Conservation (phyloP, 441 rosid species). For the Pelargonium fulgidum region DNA sequence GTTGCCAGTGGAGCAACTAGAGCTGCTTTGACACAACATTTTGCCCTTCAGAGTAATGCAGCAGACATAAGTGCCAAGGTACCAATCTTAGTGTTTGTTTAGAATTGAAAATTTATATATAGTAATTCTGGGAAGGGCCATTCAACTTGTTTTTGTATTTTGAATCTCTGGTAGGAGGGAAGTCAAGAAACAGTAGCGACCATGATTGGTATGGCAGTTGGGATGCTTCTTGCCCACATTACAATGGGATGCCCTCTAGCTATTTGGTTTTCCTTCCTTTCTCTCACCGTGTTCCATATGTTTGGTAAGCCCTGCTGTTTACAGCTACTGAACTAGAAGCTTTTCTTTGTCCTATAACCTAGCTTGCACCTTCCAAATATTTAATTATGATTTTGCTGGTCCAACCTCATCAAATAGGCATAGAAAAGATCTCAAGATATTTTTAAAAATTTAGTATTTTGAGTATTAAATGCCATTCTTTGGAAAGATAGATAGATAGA, state of each 20-base stretch:
- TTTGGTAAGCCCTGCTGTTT: constrained; percentile 57
- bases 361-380: constrained; percentile 1
- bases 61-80: constrained; percentile 97
- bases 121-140: neutral
- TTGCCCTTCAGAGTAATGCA: constrained; percentile 90
- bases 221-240: constrained; percentile 77
- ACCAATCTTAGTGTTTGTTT: constrained; percentile 18
- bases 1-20: constrained; percentile 99
- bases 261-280: constrained; percentile 77
- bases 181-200: constrained; percentile 95
- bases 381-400: too few species aligned
- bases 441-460: too few species aligned
- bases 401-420: too few species aligned
- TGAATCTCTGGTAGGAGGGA: constrained; percentile 54
- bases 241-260: constrained; percentile 64
- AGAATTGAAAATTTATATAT: constrained; percentile 12
- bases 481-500: too few species aligned
- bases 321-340: neutral
- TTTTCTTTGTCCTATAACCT: neutral
- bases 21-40: constrained; percentile 96
- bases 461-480: too few species aligned
- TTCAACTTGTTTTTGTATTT: neutral
- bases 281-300: constrained; percentile 80
- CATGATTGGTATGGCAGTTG: constrained; percentile 88
- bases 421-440: too few species aligned